Percentiles rank a stretch among this genome's conserved stretches.
Conservation (phyloP, 495 filamentous ascomycete genomes). For the Xylaria longipes region DNA sequence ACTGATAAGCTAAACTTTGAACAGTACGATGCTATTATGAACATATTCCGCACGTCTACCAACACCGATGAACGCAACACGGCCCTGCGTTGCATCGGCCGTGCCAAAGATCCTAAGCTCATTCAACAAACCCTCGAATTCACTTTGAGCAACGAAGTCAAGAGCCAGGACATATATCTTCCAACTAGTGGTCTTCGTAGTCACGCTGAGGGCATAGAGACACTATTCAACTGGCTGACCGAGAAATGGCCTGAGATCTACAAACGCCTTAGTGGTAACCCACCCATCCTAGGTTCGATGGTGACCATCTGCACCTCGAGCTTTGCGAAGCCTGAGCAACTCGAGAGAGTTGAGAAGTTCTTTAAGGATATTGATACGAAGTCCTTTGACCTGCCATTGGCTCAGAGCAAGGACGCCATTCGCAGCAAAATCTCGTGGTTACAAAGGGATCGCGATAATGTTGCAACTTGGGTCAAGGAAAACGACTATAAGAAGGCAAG, state of each 20-base stretch:
- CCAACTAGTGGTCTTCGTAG: slow-evolving; percentile 77
- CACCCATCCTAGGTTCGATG: slow-evolving; percentile 87
- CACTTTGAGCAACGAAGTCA: slow-evolving; percentile 81
- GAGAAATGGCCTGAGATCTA: slow-evolving; percentile 83
- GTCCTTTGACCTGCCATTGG: slow-evolving; percentile 67
- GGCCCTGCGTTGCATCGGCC: slow-evolving; percentile 85
- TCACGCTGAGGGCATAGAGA: slow-evolving; percentile 78
- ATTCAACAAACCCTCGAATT: slow-evolving; percentile 81
- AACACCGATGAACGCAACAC: slow-evolving; percentile 95
- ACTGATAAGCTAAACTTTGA: slow-evolving; percentile 30
- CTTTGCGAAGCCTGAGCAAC: slow-evolving; percentile 78
- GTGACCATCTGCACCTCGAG: slow-evolving; percentile 83
- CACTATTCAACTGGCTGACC: slow-evolving; percentile 82
- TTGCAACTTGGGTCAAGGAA: slow-evolving; percentile 58
- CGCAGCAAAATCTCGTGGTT: slow-evolving; percentile 67
- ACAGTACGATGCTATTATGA: slow-evolving; percentile 77
- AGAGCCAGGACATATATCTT: slow-evolving; percentile 96
- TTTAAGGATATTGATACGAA: slow-evolving; percentile 82
- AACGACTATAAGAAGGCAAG: slow-evolving; percentile 38
- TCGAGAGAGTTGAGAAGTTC: slow-evolving; percentile 78
- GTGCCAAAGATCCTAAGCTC: slow-evolving; percentile 75
- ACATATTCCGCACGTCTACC: slow-evolving; percentile 83
- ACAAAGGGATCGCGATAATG: slow-evolving; percentile 61
- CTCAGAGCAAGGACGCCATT: slow-evolving; percentile 67
- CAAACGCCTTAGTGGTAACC: slow-evolving; percentile 67